These are phyloP conservation scores for Kuraishia ogatae DNA, from an alignment of 805 yeast species.

Conservation along the genomic window DNA sequence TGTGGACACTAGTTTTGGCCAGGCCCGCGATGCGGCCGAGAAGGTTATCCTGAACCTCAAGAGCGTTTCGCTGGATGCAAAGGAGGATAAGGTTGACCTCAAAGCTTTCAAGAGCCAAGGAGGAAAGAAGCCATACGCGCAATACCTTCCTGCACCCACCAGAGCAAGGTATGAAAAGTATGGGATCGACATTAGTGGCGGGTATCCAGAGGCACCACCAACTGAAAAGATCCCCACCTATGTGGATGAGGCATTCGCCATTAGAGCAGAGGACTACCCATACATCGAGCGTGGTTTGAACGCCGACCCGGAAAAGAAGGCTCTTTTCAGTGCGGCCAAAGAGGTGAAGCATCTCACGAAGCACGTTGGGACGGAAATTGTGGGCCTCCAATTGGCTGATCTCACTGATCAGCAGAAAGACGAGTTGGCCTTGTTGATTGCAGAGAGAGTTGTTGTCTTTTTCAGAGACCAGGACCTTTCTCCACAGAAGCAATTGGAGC, in stretches of 20 bases:
- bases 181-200: not conserved
- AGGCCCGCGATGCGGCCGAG: not conserved
- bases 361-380: conserved; percentile 40
- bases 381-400: conserved; percentile 35
- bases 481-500: conserved; percentile 31
- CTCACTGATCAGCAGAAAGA: conserved; percentile 31
- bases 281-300: conserved; percentile 25
- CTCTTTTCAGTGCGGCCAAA: conserved; percentile 30
- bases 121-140: not conserved
- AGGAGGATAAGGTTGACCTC: not conserved
- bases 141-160: not conserved
- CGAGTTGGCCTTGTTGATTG: conserved; percentile 33
- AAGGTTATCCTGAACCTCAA: not conserved
- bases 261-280: conserved; percentile 25
- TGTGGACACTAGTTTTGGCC: no score
- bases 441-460: conserved; percentile 39
- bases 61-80: not conserved
- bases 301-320: conserved; percentile 34
- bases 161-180: not conserved
- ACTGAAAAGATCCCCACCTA: conserved; percentile 22
- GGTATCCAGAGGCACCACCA: not conserved
- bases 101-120: not conserved
- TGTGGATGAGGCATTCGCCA: conserved; percentile 29
- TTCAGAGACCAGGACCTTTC: conserved; percentile 38
- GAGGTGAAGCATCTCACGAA: conserved; percentile 34